phyloP scores from a whole-genome alignment of 2,329 filamentous ascomycete species.

The Penicillium sp. region DNA sequence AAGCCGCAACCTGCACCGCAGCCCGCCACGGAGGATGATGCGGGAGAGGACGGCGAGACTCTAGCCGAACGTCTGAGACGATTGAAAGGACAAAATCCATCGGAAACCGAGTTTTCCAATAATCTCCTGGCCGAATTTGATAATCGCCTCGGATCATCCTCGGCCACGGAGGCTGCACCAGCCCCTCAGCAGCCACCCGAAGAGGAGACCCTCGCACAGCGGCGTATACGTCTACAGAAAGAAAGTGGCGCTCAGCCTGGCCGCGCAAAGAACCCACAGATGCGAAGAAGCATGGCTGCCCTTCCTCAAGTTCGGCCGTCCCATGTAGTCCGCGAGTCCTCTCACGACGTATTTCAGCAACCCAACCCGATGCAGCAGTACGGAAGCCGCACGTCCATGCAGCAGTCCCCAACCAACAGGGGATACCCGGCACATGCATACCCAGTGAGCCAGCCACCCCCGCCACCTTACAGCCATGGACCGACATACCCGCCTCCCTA shows the following conservation, averaged over 20 bases:
- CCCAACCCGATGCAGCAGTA: conserved; percentile 19
- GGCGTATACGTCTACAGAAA: conserved; percentile 46
- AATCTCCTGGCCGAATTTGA: conserved; percentile 46
- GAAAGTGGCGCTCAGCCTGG: conserved; percentile 31
- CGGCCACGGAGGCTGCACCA: conserved; percentile 2
- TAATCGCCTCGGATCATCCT: conserved; percentile 1
- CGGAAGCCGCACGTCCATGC: conserved; percentile 32
- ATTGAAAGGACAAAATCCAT: conserved; percentile 36
- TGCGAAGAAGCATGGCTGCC: conserved; percentile 48
- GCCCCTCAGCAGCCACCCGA: conserved; percentile 23
- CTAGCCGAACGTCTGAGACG: conserved; percentile 46
- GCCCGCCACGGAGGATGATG: conserved; percentile 12
- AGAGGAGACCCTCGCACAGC: conserved; percentile 49
- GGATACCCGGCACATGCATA: conserved; percentile 20
- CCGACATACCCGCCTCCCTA: conserved; percentile 24
- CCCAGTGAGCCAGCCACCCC: conserved; percentile 20
- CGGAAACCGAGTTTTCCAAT: conserved; percentile 44
- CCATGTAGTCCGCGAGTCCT: conserved; percentile 31
- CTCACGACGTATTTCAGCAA: conserved; percentile 21
- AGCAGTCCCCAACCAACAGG: conserved; percentile 26
- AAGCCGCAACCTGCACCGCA: background rate
- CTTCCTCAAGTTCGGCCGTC: conserved; percentile 55
- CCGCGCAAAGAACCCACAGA: conserved; percentile 28
- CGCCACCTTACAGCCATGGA: conserved; percentile 26
- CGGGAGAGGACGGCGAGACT: conserved; percentile 37